Base-by-base conservation (phyloP, 2,329 filamentous ascomycete genomes). In the Ampelomyces quisqualis region DNA sequence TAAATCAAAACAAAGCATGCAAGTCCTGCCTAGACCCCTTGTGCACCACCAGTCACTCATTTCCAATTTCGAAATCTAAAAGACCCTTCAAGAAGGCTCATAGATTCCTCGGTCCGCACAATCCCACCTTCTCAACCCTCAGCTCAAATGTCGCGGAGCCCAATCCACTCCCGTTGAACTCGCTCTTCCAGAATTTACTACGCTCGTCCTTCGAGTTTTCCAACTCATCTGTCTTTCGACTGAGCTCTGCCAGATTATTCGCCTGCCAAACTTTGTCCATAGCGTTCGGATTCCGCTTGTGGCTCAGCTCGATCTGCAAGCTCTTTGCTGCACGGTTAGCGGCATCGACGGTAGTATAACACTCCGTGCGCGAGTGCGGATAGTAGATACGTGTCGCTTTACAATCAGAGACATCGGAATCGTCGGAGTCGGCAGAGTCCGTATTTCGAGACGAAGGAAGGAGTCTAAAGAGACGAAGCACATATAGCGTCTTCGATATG, bases 81-180 rank as follows among this genome's bases (percentile, higher is more conserved):
- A 7, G 22, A 11, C 10, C 4, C 9, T 23, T 10, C 21, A 23
- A n/a, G 7, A 20, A 13, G 3, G 3, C 17, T 53, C 40, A 64
- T 11, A 62, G 9, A 31, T 65, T 64, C 40, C 60, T 50, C 13
- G 60, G 58, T n/a, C 62, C 62, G 29, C 46, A 55, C 10, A 65
- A 23, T 1, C 43, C 28, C 5, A 50, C 48, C 32, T 29, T 45
- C 31, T 55, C 49, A 11, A 62, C 57, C 15, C 52, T 23, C 38
- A 65, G 7, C 50, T 62, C 54, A 29, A 55, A 60, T 9, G 29
- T 51, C 9, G 49, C 47, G 1, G 48, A 52, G 2, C 47, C 53
- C 2, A 43, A 10, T 2, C 57, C 58, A 29, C 34, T 26, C 0
- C 46, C 57, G 24, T 57, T 51, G 43, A 64, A 62, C 26, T 44